phyloP scores from a whole-genome alignment of 106 monocot genomes.

The Agapanthus africanus region DNA sequence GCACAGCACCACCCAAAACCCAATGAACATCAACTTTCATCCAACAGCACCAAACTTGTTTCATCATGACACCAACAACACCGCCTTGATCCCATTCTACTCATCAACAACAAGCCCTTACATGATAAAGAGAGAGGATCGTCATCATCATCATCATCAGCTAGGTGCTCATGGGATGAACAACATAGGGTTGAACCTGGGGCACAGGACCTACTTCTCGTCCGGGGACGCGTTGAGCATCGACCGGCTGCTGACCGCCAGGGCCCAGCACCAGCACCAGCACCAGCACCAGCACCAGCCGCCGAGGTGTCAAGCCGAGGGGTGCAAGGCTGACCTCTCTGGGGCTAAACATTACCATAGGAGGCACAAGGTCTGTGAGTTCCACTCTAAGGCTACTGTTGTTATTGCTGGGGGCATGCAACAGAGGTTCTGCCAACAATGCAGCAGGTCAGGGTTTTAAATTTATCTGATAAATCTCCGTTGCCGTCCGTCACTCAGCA shows the following conservation, averaged over 20 bases:
- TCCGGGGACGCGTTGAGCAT: slow-evolving; percentile 14
- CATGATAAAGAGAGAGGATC: too few species aligned
- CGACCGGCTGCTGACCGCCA: slow-evolving; percentile 10
- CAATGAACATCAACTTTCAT: too few species aligned
- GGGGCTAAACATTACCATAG: slow-evolving; percentile 41
- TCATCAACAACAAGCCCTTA: too few species aligned
- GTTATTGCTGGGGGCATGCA: slow-evolving; percentile 19
- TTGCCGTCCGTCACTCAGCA: too few species aligned
- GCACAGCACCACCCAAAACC: too few species aligned
- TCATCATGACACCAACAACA: too few species aligned
- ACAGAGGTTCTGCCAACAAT: slow-evolving; percentile 42
- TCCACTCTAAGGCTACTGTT: slow-evolving; percentile 35
- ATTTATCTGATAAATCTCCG: too few species aligned
- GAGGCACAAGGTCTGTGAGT: slow-evolving; percentile 41
- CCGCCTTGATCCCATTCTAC: too few species aligned
- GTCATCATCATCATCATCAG: too few species aligned
- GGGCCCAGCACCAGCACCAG: slow-evolving; percentile 10
- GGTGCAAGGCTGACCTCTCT: slow-evolving; percentile 28
- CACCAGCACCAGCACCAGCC: slow-evolving; percentile 10
- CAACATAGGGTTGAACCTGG: slow-evolving; percentile 35
- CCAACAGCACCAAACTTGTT: too few species aligned
- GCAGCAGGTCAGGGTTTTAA: slow-evolving; percentile 39
- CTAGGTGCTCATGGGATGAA: too few species aligned
- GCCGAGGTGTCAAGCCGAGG: slow-evolving; percentile 34
- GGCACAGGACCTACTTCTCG: slow-evolving; percentile 42